Percentiles rank a stretch among this genome's conserved stretches.
Evolutionary conservation across 164 flowering plant species (phyloP).

Genomic region (Taxillus chinensis): DNA sequence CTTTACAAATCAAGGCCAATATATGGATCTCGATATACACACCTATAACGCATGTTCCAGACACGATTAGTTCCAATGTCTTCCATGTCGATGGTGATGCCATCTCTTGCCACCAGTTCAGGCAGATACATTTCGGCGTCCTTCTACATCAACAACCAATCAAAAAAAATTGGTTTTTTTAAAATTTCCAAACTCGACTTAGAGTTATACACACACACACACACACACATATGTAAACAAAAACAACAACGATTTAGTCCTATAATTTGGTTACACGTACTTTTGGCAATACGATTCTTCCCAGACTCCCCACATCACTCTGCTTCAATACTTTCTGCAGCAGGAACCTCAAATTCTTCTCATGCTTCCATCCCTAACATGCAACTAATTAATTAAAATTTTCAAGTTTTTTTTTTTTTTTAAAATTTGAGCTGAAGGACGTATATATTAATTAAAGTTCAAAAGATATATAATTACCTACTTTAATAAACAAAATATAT

Average conservation of each 20-base stretch:
- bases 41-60: constrained; percentile 99
- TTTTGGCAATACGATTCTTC: constrained; percentile 96
- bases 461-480: too few relatives aligned
- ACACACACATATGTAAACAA: background rate
- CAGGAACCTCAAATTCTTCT: constrained; percentile 83
- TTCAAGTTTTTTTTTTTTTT: too few relatives aligned
- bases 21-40: background rate
- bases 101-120: constrained; percentile 89
- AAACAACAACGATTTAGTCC: background rate
- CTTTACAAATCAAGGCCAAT: too few relatives aligned
- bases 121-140: constrained; percentile 97
- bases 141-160: constrained; percentile 31
- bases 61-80: constrained; percentile 91
- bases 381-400: background rate
- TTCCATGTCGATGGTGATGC: constrained; percentile 85
- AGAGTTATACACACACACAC: background rate
- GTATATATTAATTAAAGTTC: too few relatives aligned
- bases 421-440: too few relatives aligned
- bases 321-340: constrained; percentile 97
- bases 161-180: background rate
- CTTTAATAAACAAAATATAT: too few relatives aligned
- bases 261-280: constrained; percentile 22
- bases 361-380: constrained; percentile 66
- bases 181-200: too few relatives aligned
- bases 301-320: constrained; percentile 98